Evolutionary conservation across 768 basidiomycete genomes (phyloP), one percentile per base, ranked within the genome.

Genomic region (Candolleomyces aberdarensis): DNA sequence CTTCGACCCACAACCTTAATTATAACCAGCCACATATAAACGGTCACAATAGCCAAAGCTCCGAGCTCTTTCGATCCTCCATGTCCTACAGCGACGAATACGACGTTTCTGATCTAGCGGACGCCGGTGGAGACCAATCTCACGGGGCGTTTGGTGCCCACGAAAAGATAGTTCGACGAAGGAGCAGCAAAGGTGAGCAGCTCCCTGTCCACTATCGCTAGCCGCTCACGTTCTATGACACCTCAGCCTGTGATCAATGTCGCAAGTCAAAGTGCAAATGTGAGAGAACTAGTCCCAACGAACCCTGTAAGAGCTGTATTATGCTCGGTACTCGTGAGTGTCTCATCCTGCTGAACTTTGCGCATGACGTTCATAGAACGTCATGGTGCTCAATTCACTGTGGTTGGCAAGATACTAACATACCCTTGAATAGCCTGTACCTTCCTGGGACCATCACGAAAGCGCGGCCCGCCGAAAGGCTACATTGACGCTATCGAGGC

Each of bases 401-500:
- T n/a, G n/a, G 13, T 57, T 62, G 61, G 58, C 62, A 52, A 36
- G 59, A 49, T 62, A 41, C 49, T 52, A 63, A 19, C 56, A 40
- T 55, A 26, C 32, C 44, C 48, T 54, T 57, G 44, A 60, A 31
- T 69, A 91, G 88, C 84, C 19, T 92, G 89, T 69, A 91, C 91
- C 0, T 91, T 89, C 73, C 78, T 91, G 44, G 88, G 88, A 2
- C 89, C 89, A 8, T 91, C 89, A 13, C 83, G 88, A 65, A 90
- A 90, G 70, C 88, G 93, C 64, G 93, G 93, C 2, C 90, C 91
- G 3, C 91, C 92, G n/a, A 93, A 92, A 69, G 94, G 94, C 1
- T 96, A 96, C 78, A 95, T 96, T 69, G 93, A 96, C 68, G 93
- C 93, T 31, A 94, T 96, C 66, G 94, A 96, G 74, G 90, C 91